Evolutionary conservation across 139 green algal species (phyloP).

Genomic region (Pseudopediastrum boryanum): DNA sequence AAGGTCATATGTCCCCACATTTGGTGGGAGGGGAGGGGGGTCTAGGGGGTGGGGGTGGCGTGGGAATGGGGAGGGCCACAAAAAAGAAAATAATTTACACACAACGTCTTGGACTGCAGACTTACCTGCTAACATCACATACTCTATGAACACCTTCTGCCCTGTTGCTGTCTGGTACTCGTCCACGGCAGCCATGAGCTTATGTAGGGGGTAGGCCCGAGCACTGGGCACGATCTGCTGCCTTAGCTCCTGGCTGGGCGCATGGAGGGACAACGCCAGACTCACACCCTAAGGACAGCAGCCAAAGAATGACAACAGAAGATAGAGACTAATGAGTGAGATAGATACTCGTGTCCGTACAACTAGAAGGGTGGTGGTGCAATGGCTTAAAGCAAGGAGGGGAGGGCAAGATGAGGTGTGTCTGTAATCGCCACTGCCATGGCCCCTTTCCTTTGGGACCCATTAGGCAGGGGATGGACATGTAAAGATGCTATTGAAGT

Average conservation of each 20-base stretch:
- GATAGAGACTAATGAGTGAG: no score
- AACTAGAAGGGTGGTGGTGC: neutral
- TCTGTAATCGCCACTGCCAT: no score
- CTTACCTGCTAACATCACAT: conserved; percentile 84
- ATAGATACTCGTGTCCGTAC: no score
- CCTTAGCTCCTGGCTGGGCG: conserved; percentile 87
- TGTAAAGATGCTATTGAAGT: no score
- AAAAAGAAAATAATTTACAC: neutral
- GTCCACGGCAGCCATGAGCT: conserved; percentile 83
- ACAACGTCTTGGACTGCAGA: no score
- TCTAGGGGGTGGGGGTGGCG: neutral
- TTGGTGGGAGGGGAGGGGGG: neutral
- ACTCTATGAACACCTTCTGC: conserved; percentile 92
- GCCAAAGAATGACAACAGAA: no score
- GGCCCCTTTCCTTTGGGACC: no score
- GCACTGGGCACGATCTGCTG: conserved; percentile 89
- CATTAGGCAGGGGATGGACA: no score
- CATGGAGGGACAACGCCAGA: conserved; percentile 94
- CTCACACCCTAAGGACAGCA: conserved; percentile 63
- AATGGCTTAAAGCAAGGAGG: neutral
- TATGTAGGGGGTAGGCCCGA: conserved; percentile 81
- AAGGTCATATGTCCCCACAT: no score
- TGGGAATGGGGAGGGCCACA: no score
- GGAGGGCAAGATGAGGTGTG: no score
- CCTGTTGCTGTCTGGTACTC: conserved; percentile 66